Conservation (phyloP, 2,329 filamentous ascomycete species). For the Apiospora hydei region DNA sequence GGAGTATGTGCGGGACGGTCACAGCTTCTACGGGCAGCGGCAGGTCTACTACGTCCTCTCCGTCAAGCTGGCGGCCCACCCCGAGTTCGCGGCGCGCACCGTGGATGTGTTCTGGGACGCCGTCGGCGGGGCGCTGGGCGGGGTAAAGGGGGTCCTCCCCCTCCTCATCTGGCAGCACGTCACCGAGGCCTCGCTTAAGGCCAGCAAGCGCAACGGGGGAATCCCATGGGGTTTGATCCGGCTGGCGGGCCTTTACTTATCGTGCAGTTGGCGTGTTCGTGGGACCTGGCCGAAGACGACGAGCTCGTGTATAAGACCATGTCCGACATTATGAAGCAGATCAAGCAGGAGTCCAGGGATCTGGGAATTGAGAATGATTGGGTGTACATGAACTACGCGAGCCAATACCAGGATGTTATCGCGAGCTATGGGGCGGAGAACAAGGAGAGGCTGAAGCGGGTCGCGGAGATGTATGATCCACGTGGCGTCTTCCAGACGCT, state of each 20-base stretch:
- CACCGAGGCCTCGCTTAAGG: background rate
- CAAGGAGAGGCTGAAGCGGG: background rate
- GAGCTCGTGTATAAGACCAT: background rate
- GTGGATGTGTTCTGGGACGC: background rate
- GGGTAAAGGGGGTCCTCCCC: background rate
- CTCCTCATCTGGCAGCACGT: background rate
- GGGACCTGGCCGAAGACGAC: background rate
- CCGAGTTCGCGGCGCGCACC: slow-evolving; percentile 46
- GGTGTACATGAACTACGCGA: slow-evolving; percentile 19
- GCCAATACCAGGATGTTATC: background rate
- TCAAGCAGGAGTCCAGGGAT: background rate
- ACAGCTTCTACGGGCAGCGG: slow-evolving; percentile 45
- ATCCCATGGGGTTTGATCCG: background rate
- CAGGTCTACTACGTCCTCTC: background rate
- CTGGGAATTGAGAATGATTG: slow-evolving; percentile 33
- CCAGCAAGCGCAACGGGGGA: background rate
- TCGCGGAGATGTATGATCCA: slow-evolving; percentile 4
- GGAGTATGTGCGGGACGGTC: slow-evolving; percentile 36
- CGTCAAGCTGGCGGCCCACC: background rate
- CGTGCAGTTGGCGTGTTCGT: background rate
- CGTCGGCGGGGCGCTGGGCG: background rate
- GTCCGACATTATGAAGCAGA: background rate
- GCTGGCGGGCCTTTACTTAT: background rate
- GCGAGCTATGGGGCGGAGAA: slow-evolving; percentile 17
- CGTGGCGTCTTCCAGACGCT: background rate